Percentiles rank a stretch among this genome's conserved stretches.
phyloP scores from a whole-genome alignment of 73 alveolate species.

The Paramecium sexaurelia region DNA sequence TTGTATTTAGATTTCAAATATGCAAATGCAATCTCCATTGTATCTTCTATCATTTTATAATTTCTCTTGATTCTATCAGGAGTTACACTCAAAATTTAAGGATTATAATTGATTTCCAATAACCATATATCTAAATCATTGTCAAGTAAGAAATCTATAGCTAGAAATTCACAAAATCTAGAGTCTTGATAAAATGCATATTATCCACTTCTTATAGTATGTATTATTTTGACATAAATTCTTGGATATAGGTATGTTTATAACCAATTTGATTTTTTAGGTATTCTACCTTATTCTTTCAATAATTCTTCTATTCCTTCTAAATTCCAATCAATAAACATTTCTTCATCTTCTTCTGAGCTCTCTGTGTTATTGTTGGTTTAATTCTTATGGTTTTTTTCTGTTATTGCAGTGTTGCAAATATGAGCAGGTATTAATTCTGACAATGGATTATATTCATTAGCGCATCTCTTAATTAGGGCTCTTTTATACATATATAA shows the following conservation, averaged over 20 bases:
- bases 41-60: slow-evolving; percentile 48
- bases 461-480: slow-evolving; percentile 39
- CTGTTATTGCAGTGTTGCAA: slow-evolving; percentile 49
- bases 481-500: slow-evolving; percentile 54
- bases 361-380: background rate
- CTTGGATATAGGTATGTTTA: slow-evolving; percentile 13
- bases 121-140: slow-evolving; percentile 51
- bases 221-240: slow-evolving; percentile 1
- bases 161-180: slow-evolving; percentile 48
- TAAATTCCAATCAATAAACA: slow-evolving; percentile 58
- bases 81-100: slow-evolving; percentile 38
- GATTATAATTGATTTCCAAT: slow-evolving; percentile 51
- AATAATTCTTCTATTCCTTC: slow-evolving; percentile 38
- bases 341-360: slow-evolving; percentile 8
- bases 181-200: slow-evolving; percentile 8
- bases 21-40: slow-evolving; percentile 33
- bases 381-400: background rate
- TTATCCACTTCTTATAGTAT: slow-evolving; percentile 55
- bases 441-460: background rate
- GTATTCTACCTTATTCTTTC: slow-evolving; percentile 34
- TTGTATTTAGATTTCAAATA: background rate
- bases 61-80: slow-evolving; percentile 18
- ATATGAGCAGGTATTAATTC: slow-evolving; percentile 37
- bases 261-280: slow-evolving; percentile 11
- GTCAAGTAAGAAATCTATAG: slow-evolving; percentile 44